Percentiles rank a stretch among this genome's conserved stretches.
phyloP scores from a whole-genome alignment of 106 monocot genomes.

The Phalaenopsis aphrodite region DNA sequence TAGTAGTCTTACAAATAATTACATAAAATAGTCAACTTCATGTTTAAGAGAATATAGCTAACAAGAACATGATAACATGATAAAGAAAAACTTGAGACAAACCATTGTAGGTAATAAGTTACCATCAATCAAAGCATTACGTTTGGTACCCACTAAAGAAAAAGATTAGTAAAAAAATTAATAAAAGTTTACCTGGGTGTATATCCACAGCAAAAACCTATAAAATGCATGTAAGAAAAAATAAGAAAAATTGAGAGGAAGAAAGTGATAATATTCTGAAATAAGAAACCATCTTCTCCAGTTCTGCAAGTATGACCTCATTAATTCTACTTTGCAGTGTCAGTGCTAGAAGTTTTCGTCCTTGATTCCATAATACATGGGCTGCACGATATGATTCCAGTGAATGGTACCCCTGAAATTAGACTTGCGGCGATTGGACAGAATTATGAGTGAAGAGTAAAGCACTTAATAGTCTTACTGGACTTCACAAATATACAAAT shows the following conservation, averaged over 20 bases:
- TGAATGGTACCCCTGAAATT: conserved; percentile 56
- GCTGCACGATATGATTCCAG: conserved; percentile 71
- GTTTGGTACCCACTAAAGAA: too few relatives aligned
- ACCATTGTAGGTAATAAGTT: too few relatives aligned
- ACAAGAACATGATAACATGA: too few relatives aligned
- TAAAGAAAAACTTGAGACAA: too few relatives aligned
- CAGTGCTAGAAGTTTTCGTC: conserved; percentile 57
- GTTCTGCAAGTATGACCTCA: conserved; percentile 35
- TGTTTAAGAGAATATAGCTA: too few relatives aligned
- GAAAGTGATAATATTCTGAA: not conserved
- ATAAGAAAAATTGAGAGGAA: not conserved
- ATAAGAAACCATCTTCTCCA: not conserved
- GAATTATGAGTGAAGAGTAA: too few relatives aligned
- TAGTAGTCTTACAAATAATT: too few relatives aligned
- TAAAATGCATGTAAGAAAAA: not conserved
- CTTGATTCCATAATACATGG: conserved; percentile 74
- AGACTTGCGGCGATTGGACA: too few relatives aligned
- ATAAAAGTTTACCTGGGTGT: conserved; percentile 51
- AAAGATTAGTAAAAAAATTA: not conserved
- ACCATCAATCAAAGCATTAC: too few relatives aligned
- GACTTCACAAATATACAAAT: too few relatives aligned
- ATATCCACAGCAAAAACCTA: conserved; percentile 84
- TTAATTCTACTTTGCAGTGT: conserved; percentile 80
- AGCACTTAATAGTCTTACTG: too few relatives aligned
- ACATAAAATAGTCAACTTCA: too few relatives aligned